Base-by-base conservation (phyloP, 352 stramenopile genomes). In the Globisporangium iwayamae region DNA sequence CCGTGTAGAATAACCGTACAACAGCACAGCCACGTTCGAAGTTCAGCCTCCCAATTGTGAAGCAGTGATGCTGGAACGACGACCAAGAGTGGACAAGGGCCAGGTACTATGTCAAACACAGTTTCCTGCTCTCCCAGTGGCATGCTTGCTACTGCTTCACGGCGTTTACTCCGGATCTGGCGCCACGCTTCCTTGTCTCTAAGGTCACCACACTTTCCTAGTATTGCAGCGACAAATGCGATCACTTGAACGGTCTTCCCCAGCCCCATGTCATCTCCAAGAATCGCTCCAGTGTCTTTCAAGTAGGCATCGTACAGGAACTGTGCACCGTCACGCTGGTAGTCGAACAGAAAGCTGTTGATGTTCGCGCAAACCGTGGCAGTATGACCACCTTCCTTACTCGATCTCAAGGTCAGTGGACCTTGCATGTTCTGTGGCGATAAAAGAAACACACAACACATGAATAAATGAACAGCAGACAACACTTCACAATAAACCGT, bases 241-340 rank as follows among this genome's bases (percentile, higher is more conserved):
- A 98, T 93, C 18, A 94, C 88, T 69, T 99, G 98, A 56, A 97
- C 89, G 8, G 94, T 98, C 69, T 98, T 97, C 7, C 91, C 91
- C 0, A 98, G 78, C 4, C 90, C 97, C 97, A 99, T 99, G 68
- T 99, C 98, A 69, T 99, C 98, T 18, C 97, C 98, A 11, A 99
- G 77, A 68, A 99, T 98, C 55, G 90, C 78, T 4, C 83, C 80
- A 39, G 76, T 81, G 65, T 75, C 68, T 16, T 67, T 67, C 11
- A 60, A 39, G 46, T 90, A 90, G 6, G 81, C 81, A 10, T 77
- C 62, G 22, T 79, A 86, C n/a, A 94, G 54, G 65, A 90, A 94
- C 20, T 82, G 63, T 14, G 75, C 81, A 4, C 85, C 85, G 58
- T 81, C 80, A 25, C 85, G 78, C 48, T 94, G 85, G 52, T 94